Percentiles rank a stretch among this genome's conserved stretches.
Evolutionary conservation across 306 rosid genomes (phyloP).

Genomic region (Castanea crenata): DNA sequence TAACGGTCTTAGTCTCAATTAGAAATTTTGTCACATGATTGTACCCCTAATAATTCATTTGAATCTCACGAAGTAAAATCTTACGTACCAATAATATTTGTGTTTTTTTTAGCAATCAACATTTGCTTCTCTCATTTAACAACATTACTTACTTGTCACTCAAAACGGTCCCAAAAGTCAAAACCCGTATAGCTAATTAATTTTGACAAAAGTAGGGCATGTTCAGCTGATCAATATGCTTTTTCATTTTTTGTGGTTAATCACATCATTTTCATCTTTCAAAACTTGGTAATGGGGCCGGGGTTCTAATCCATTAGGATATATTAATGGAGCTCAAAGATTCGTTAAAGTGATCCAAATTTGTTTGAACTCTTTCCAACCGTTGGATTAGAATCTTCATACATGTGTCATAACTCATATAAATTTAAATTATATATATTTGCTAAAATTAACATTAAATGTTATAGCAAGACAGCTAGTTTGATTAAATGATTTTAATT

Average conservation of each 20-base stretch:
- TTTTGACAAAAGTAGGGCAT: neutral
- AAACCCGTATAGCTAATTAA: neutral
- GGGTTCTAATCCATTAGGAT: neutral
- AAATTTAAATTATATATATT: neutral
- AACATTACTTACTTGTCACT: neutral
- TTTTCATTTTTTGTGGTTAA: neutral
- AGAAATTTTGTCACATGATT: neutral
- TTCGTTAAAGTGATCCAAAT: neutral
- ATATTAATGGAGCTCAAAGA: neutral
- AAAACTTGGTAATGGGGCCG: neutral
- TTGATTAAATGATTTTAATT: conserved; percentile 2
- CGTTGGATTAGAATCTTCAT: neutral
- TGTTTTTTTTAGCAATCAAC: neutral
- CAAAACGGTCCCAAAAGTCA: neutral
- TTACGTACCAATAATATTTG: no score
- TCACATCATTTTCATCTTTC: neutral
- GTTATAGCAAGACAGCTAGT: neutral
- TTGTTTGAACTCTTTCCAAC: neutral
- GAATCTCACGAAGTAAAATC: neutral
- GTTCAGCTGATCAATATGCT: neutral
- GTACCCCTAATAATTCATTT: neutral
- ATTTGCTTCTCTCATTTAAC: neutral
- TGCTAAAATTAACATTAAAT: neutral
- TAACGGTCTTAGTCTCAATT: neutral
- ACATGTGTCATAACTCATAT: neutral